Evolutionary conservation across 2,329 filamentous ascomycete species (phyloP).

Genomic region (Colletotrichum sp.): DNA sequence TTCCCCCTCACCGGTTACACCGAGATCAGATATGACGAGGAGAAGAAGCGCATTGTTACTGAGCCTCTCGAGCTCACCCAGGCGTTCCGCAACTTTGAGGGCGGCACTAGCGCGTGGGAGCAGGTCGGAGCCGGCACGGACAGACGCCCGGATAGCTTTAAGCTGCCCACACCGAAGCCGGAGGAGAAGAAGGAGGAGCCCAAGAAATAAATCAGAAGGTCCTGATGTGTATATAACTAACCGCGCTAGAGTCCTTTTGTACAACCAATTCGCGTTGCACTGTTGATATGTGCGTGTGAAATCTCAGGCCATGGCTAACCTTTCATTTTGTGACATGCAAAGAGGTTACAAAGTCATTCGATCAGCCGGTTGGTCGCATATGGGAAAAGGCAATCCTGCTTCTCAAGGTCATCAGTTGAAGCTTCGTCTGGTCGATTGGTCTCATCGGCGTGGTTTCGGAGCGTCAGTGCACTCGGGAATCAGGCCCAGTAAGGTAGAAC

Average conservation of each 20-base stretch:
- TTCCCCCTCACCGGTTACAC: conserved; percentile 98
- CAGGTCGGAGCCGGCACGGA: conserved; percentile 72
- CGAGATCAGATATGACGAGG: conserved; percentile 96
- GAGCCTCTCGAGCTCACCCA: conserved; percentile 98
- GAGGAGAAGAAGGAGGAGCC: conserved; percentile 89
- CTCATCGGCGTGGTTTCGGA: neutral
- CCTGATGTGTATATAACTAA: conserved; percentile 24
- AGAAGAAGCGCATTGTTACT: conserved; percentile 99
- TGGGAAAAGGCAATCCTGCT: neutral
- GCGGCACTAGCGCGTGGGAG: conserved; percentile 76
- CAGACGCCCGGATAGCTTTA: conserved; percentile 85
- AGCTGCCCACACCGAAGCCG: conserved; percentile 92
- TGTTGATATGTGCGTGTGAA: neutral
- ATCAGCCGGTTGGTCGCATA: neutral
- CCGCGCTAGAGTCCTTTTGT: conserved; percentile 21
- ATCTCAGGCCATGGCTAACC: neutral
- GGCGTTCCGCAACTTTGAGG: conserved; percentile 98
- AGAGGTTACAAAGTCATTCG: neutral
- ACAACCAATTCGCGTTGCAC: conserved; percentile 16
- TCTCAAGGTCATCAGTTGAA: neutral
- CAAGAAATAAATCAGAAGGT: conserved; percentile 74
- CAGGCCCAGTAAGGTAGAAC: neutral
- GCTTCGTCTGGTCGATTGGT: neutral
- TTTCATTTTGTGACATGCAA: neutral
- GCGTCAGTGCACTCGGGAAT: neutral